These are phyloP conservation scores for Strigomonas culicis DNA, from an alignment of 208 protist species.

Conservation along the genomic window DNA sequence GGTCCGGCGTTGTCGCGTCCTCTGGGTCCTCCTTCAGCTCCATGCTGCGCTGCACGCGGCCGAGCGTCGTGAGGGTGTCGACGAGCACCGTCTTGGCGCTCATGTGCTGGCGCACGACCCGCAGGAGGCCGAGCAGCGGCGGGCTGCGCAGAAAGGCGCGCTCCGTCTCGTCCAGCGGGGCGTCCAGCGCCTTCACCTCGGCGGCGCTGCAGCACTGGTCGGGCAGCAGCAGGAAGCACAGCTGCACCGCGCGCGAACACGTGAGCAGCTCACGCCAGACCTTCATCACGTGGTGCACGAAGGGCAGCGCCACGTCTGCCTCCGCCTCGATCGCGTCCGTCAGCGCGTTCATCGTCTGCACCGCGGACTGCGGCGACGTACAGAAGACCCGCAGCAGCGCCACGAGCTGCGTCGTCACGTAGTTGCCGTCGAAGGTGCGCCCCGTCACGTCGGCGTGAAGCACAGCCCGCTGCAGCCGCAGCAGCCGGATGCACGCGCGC, in stretches of 20 bases:
- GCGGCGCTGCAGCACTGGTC: conserved; percentile 24
- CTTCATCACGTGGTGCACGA: background rate
- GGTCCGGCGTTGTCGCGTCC: conserved; percentile 19
- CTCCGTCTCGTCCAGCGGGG: conserved; percentile 29
- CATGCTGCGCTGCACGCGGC: background rate
- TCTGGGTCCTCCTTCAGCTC: conserved; percentile 24
- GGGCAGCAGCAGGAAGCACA: conserved; percentile 39
- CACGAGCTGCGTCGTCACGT: conserved; percentile 4
- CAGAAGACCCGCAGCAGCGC: conserved; percentile 15
- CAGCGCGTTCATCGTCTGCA: conserved; percentile 12
- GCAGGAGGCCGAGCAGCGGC: conserved; percentile 26
- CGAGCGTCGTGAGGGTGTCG: conserved; percentile 1
- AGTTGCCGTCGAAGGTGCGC: background rate
- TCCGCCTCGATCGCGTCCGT: conserved; percentile 5
- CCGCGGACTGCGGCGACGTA: conserved; percentile 8
- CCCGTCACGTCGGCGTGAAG: background rate
- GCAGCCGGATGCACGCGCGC: conserved; percentile 10
- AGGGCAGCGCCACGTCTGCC: background rate
- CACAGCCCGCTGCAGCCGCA: background rate
- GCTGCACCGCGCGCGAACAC: conserved; percentile 18
- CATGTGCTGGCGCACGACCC: background rate
- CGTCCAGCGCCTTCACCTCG: conserved; percentile 35
- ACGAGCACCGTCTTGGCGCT: background rate
- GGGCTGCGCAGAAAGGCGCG: conserved; percentile 18
- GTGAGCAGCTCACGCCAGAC: conserved; percentile 20